Conservation (phyloP, 352 stramenopile genomes). For the Nothophytophthora sp. region DNA sequence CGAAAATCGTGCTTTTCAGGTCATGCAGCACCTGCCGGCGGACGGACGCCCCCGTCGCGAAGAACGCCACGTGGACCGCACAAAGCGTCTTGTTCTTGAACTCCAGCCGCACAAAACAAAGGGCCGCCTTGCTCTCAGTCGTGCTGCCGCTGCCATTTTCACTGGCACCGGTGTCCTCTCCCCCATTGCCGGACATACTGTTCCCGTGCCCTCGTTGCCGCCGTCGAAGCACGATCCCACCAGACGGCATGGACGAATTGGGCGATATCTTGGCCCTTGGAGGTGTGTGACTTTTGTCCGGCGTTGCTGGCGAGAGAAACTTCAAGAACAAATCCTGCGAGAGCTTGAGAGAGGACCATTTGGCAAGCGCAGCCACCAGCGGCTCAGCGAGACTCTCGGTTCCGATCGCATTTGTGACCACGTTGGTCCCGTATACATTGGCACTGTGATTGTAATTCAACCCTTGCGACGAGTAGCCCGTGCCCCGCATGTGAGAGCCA, state of each 20-base stretch:
- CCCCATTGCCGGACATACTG: constrained; percentile 20
- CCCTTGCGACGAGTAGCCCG: constrained; percentile 23
- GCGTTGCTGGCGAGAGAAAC: constrained; percentile 49
- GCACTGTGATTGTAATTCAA: constrained; percentile 35
- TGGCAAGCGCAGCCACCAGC: constrained; percentile 54
- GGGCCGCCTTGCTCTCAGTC: constrained; percentile 48
- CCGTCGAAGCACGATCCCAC: constrained; percentile 34
- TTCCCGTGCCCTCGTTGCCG: constrained; percentile 42
- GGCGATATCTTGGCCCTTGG: constrained; percentile 21
- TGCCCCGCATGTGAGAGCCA: constrained; percentile 22
- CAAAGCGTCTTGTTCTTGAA: constrained; percentile 81
- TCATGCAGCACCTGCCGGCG: constrained; percentile 72
- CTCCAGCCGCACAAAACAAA: constrained; percentile 86
- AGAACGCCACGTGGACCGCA: constrained; percentile 86
- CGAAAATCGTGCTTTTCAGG: constrained; percentile 67
- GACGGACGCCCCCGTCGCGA: constrained; percentile 62
- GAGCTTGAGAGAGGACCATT: constrained; percentile 81
- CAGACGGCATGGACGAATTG: constrained; percentile 14
- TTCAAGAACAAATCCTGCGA: constrained; percentile 82
- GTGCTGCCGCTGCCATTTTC: constrained; percentile 17
- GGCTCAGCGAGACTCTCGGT: constrained; percentile 61
- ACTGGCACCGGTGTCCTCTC: constrained; percentile 13
- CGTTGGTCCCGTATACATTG: constrained; percentile 35
- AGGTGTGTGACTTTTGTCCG: constrained; percentile 22
- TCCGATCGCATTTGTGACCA: constrained; percentile 34